Conservation (phyloP, 257 asterid genomes). For the Anisodus acutangulus region DNA sequence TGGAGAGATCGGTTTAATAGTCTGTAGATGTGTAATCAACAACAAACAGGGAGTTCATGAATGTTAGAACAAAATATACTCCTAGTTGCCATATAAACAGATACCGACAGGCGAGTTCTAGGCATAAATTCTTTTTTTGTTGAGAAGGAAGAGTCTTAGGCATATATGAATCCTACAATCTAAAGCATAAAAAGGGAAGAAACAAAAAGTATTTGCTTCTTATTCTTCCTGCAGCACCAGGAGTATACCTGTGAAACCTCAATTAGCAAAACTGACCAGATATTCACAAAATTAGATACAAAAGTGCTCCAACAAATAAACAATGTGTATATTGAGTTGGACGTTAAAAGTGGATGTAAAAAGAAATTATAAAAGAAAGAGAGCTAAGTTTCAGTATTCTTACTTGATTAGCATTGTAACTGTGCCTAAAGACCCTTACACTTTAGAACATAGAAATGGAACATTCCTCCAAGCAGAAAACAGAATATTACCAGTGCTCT, state of each 20-base stretch:
- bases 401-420: too few relatives aligned
- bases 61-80: not conserved
- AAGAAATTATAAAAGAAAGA: too few relatives aligned
- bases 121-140: not conserved
- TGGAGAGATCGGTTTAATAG: not conserved
- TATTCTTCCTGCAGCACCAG: not conserved
- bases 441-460: too few relatives aligned
- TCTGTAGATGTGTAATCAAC: not conserved
- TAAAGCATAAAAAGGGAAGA: not conserved
- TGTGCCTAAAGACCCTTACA: too few relatives aligned
- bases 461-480: too few relatives aligned
- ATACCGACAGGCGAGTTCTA: not conserved
- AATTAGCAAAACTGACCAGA: not conserved
- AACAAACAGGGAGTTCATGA: not conserved
- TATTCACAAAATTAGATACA: not conserved
- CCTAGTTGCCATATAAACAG: not conserved
- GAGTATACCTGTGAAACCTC: not conserved
- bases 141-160: too few relatives aligned
- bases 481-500: too few relatives aligned
- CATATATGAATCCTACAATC: not conserved
- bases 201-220: not conserved
- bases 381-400: too few relatives aligned
- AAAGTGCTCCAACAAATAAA: not conserved
- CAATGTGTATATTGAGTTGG: not conserved
- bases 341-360: too few relatives aligned